phyloP scores from a whole-genome alignment of 2,329 filamentous ascomycete genomes.

The Teratosphaeriaceae sp. region DNA sequence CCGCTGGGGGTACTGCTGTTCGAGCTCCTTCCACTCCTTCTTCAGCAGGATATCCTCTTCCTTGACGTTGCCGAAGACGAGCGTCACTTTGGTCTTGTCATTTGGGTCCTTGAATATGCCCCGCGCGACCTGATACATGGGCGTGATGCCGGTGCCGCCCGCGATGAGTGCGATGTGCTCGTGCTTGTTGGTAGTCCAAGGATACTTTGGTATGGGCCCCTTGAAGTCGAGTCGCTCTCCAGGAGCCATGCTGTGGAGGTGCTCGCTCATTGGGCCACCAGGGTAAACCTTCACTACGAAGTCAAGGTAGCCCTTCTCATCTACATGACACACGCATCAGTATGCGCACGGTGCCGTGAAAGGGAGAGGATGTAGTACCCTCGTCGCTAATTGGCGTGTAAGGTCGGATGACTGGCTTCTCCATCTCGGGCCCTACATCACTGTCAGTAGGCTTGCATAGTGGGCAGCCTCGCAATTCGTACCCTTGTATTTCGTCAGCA shows the following conservation, averaged over 20 bases:
- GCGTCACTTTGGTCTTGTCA: conserved; percentile 95
- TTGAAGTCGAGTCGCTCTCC: conserved; percentile 86
- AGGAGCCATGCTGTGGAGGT: conserved; percentile 75
- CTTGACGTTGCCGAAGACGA: conserved; percentile 83
- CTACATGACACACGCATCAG: too few species aligned
- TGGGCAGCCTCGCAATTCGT: too few species aligned
- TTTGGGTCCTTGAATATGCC: conserved; percentile 93
- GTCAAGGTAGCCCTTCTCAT: conserved; percentile 71
- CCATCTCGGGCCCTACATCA: conserved; percentile 64
- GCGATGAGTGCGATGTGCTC: conserved; percentile 78
- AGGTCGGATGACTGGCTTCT: conserved; percentile 82
- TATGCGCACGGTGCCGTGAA: too few species aligned
- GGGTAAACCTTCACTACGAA: conserved; percentile 90
- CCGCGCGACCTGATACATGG: conserved; percentile 92
- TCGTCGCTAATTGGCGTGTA: conserved; percentile 93
- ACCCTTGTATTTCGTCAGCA: conserved; percentile 92
- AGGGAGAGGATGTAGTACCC: conserved; percentile 37
- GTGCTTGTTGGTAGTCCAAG: conserved; percentile 88
- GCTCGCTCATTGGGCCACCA: conserved; percentile 81
- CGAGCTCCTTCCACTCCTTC: conserved; percentile 74
- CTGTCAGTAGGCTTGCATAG: too few species aligned
- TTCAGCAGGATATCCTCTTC: conserved; percentile 91
- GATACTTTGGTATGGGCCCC: conserved; percentile 91
- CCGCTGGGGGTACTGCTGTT: conserved; percentile 91
- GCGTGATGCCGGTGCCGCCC: conserved; percentile 95